These are phyloP conservation scores for Protomyces arabidopsidicola DNA, from an alignment of 1,139 yeast genomes.

Conservation along the genomic window DNA sequence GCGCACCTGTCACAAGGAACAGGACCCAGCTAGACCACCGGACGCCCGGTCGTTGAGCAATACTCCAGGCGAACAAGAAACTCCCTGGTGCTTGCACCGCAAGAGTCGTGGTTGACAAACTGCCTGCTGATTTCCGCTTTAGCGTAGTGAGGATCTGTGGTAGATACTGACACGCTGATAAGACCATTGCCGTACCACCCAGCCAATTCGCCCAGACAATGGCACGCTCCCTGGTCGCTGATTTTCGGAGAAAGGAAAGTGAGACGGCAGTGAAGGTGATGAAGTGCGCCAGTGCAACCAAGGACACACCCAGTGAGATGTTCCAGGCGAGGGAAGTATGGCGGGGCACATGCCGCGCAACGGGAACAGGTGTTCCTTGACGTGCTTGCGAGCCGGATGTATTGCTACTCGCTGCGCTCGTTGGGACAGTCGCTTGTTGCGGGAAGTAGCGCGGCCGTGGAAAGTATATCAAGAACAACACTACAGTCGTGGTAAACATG, in stretches of 20 bases:
- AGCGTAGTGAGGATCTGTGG: conserved; percentile 77
- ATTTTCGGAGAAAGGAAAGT: conserved; percentile 34
- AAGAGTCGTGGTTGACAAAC: conserved; percentile 77
- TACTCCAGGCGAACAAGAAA: conserved; percentile 64
- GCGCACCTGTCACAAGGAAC: conserved; percentile 63
- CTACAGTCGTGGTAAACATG: conserved; percentile 55
- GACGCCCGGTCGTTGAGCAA: conserved; percentile 68
- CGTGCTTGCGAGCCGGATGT: not conserved
- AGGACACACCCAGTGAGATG: conserved; percentile 32
- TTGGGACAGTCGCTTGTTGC: not conserved
- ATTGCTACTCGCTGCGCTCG: not conserved
- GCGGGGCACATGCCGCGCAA: conserved; percentile 21
- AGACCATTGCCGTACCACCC: conserved; percentile 51
- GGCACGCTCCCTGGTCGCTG: conserved; percentile 19
- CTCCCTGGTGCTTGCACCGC: conserved; percentile 89
- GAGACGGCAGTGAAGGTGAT: conserved; percentile 40
- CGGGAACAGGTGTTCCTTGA: not conserved
- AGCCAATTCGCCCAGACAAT: conserved; percentile 50
- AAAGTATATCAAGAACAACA: conserved; percentile 31
- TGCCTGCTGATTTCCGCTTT: conserved; percentile 68
- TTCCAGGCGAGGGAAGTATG: conserved; percentile 20
- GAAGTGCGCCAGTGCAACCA: conserved; percentile 39
- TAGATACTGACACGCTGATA: conserved; percentile 67
- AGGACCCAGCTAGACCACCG: conserved; percentile 88
- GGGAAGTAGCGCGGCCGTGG: conserved; percentile 27